Base-by-base conservation (phyloP, 1,139 yeast genomes). In the Kodamaea ohmeri region DNA sequence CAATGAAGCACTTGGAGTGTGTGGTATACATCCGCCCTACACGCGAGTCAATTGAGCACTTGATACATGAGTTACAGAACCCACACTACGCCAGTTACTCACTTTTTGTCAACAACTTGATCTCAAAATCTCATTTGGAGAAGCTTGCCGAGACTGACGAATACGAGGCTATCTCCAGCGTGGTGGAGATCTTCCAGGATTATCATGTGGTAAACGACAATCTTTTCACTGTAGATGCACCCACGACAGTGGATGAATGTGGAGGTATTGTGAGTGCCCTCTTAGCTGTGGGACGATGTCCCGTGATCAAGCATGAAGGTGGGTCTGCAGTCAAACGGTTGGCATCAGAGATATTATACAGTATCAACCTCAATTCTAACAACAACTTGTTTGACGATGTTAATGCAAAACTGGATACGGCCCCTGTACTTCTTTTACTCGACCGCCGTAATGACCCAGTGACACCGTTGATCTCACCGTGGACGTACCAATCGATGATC, bases 401-500 rank as follows among this genome's bases (percentile, higher is more conserved):
- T 55, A 73, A 78, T 45, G 51, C 51, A 19, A 54, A 55, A 33
- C 65, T 69, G 35, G 96, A 87, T 53, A 64, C 80, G 0, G 79
- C 92, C 1, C 95, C 97, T 1, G 56, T 86, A 13, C 61, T 94
- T 34, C 59, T 94, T n/a, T 65, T 92, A 1, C 57, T 92, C 35
- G 98, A 92, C 60, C 71, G 99, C 37, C 78, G 80, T 43, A 83
- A 80, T 53, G 99, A 92, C 59, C 97, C 97, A 1, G 71, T 90
- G 21, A 92, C 99, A 0, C 97, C 99, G 1, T 67, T 92, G 32
- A 63, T 92, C 34, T 78, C 83, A 28, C 98, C 97, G 2, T 92
- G 99, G 99, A 90, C 98, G 0, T 92, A 89, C 60, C 97, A 92
- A 56, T 87, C 97, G 2, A 92, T 94, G 98, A 87, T 92, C 13